Base-by-base conservation (phyloP, 2,329 filamentous ascomycete genomes). In the Aspergillus felis region DNA sequence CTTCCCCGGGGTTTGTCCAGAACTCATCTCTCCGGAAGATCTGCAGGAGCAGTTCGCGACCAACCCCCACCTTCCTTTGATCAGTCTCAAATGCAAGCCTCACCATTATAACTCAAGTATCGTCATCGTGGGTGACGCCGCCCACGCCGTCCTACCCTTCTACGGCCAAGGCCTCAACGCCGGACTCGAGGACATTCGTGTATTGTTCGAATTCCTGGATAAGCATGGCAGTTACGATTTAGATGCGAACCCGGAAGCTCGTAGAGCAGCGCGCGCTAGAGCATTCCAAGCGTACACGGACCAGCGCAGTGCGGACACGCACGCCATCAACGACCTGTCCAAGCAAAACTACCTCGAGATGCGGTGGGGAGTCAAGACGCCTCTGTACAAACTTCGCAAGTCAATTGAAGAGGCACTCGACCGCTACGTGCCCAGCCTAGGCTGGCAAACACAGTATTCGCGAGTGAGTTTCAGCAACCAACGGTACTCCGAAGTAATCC, bases 101-200 rank as follows among this genome's bases (percentile, higher is more conserved):
- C 90, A 97, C 75, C 91, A 96, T 77, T 91, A 85, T 77, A 81
- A 78, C 51, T 85, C 86, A 25, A 89, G 87, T 0, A 91, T 84
- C 32, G 91, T 96, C 58, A 91, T 99, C 51, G 72, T 99, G 38
- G 94, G 94, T 57, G 94, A 99, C 71, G 92, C 94, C 7, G 92
- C 94, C 0, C 94, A 99, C 72, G 94, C 95, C 57, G 97, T 99
- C 87, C 92, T 99, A 0, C 94, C 94, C 0, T 99, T 99, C 75
- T 99, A 97, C 73, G 94, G 94, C 0, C 94, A 99, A 74, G 94
- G 94, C 41, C 95, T 99, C 87, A 99, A 99, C 69, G 90, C 94
- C 0, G 94, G 94, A 0, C 84, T 99, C 46, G 94, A 99, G 77
- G 93, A 97, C 67, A 92, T 99, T 12, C 87, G 89, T 7, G 87